Conservation (phyloP, 306 rosid genomes). For the Mimosa bimucronata region DNA sequence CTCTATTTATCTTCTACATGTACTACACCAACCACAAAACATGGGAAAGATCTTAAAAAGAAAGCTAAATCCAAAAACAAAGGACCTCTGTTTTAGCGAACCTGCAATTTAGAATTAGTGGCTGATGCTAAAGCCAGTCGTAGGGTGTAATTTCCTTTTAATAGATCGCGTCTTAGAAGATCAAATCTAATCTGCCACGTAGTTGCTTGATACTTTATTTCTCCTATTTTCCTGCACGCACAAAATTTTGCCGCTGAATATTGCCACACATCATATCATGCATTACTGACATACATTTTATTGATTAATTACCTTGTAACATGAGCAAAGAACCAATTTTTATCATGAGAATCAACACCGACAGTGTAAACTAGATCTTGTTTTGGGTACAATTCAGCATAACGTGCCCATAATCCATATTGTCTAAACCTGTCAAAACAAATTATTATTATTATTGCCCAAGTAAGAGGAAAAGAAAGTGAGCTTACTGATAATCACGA, state of each 20-base stretch:
- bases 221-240: conserved; percentile 47
- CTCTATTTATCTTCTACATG: not conserved
- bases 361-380: conserved; percentile 59
- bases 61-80: not conserved
- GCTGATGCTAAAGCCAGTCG: conserved; percentile 80
- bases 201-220: conserved; percentile 59
- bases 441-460: not conserved
- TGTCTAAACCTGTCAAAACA: conserved; percentile 57
- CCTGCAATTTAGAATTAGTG: conserved; percentile 54
- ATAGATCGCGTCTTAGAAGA: conserved; percentile 24
- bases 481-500: not conserved
- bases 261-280: not conserved
- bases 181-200: conserved; percentile 75
- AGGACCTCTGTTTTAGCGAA: conserved; percentile 23
- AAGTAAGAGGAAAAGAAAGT: not conserved
- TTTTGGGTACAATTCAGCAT: conserved; percentile 52
- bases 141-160: conserved; percentile 63
- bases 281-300: not conserved
- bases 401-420: conserved; percentile 78
- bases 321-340: conserved; percentile 75
- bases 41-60: not conserved
- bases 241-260: not conserved
- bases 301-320: conserved; percentile 45
- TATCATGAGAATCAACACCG: conserved; percentile 30
- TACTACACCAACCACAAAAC: too few species aligned